A percentile compares a stretch with the other conserved stretches of the same genome.
These are phyloP conservation scores for Boletus subcaerulescens DNA, from an alignment of 768 basidiomycete genomes.

Conservation along the genomic window DNA sequence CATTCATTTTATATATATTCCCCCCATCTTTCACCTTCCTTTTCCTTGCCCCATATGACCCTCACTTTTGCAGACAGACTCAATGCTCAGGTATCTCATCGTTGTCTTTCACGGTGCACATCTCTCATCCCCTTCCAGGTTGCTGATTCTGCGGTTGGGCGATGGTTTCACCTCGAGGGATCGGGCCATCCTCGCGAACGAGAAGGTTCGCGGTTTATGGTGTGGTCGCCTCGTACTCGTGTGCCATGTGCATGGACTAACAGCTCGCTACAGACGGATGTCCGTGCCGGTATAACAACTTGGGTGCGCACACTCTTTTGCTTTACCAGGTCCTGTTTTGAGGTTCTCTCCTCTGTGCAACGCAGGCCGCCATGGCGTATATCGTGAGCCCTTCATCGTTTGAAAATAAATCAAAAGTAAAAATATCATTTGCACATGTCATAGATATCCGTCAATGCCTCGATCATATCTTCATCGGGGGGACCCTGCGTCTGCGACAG, in stretches of 20 bases:
- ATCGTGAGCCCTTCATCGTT: slow-evolving; percentile 47
- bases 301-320: slow-evolving; percentile 51
- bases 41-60: slow-evolving; percentile 30
- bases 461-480: slow-evolving; percentile 72
- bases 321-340: slow-evolving; percentile 5
- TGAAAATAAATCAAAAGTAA: not conserved
- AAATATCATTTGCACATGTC: not conserved
- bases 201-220: slow-evolving; percentile 59
- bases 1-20: slow-evolving; percentile 27
- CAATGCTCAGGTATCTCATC: slow-evolving; percentile 36
- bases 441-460: slow-evolving; percentile 83
- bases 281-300: slow-evolving; percentile 77
- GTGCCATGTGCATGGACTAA: slow-evolving; percentile 8
- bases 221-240: slow-evolving; percentile 23
- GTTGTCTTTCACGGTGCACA: not conserved
- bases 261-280: slow-evolving; percentile 51
- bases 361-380: slow-evolving; percentile 78
- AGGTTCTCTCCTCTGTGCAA: not conserved
- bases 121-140: slow-evolving; percentile 24
- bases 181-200: slow-evolving; percentile 63
- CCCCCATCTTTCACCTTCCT: slow-evolving; percentile 15
- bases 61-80: slow-evolving; percentile 40
- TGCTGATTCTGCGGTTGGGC: slow-evolving; percentile 45
- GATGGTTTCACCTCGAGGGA: slow-evolving; percentile 74
- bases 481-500: slow-evolving; percentile 78